Conservation (phyloP, 805 yeast species). For the Blastobotrys attinorum region DNA sequence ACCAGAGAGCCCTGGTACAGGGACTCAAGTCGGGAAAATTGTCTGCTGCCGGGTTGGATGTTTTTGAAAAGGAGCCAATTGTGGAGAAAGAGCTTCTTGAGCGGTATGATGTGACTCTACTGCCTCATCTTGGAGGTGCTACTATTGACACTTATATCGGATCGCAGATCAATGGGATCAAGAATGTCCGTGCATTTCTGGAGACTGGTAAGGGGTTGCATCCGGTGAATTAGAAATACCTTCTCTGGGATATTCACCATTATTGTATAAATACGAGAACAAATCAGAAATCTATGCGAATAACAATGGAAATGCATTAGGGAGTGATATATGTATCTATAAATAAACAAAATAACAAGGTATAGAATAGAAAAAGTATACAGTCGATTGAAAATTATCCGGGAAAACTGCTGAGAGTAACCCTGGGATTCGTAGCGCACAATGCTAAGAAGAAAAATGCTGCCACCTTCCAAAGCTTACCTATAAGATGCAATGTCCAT, state of each 20-base stretch:
- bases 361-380: no score
- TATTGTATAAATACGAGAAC: no score
- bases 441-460: no score
- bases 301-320: no score
- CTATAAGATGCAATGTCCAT: neutral
- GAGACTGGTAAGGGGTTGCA: neutral
- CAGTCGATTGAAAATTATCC: no score
- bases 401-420: no score
- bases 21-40: conserved; percentile 56
- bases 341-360: no score
- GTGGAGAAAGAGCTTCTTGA: conserved; percentile 42
- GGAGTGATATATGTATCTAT: no score
- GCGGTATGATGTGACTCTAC: conserved; percentile 54
- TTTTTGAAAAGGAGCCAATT: conserved; percentile 55
- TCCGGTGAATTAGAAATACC: neutral
- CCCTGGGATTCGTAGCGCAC: no score
- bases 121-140: conserved; percentile 70
- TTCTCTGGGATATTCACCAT: no score
- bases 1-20: conserved; percentile 54
- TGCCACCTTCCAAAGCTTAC: no score
- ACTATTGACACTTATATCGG: conserved; percentile 29
- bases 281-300: no score
- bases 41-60: conserved; percentile 65
- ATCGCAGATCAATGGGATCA: neutral
- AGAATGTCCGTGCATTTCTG: conserved; percentile 1